Evolutionary conservation across 768 basidiomycete genomes (phyloP).

Genomic region (Baorangia bicolor): DNA sequence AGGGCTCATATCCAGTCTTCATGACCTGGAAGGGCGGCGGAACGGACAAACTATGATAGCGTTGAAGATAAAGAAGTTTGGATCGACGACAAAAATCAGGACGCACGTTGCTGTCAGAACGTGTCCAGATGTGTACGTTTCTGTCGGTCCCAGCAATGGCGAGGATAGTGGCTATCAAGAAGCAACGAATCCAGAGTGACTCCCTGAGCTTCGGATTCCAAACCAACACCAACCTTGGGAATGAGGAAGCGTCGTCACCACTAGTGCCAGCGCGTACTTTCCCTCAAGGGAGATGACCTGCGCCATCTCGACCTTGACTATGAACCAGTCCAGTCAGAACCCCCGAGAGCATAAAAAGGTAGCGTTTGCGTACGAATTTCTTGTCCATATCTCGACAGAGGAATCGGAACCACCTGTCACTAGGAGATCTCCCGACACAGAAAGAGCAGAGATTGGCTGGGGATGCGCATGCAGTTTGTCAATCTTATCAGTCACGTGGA

Average conservation of each 20-base stretch:
- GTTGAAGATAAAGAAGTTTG: neutral
- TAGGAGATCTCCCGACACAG: slow-evolving; percentile 46
- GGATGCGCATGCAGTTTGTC: slow-evolving; percentile 73
- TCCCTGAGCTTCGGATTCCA: neutral
- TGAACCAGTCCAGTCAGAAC: neutral
- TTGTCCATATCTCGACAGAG: slow-evolving; percentile 70
- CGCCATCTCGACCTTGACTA: slow-evolving; percentile 40
- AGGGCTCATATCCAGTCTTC: slow-evolving; percentile 94
- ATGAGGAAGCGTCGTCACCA: slow-evolving; percentile 60
- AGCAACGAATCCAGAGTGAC: neutral
- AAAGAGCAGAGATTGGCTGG: slow-evolving; percentile 69
- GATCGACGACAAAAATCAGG: slow-evolving; percentile 2
- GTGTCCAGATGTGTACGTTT: slow-evolving; percentile 75
- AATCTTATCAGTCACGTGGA: too few relatives aligned
- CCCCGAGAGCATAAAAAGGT: neutral
- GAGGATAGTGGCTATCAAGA: slow-evolving; percentile 56
- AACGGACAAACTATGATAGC: slow-evolving; percentile 51
- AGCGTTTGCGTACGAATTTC: slow-evolving; percentile 28
- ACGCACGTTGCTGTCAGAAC: slow-evolving; percentile 56
- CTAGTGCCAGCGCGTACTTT: slow-evolving; percentile 73
- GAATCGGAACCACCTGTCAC: slow-evolving; percentile 86
- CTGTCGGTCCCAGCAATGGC: slow-evolving; percentile 83
- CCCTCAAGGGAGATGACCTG: slow-evolving; percentile 67
- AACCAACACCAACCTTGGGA: slow-evolving; percentile 52
- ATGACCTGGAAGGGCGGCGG: slow-evolving; percentile 72